Evolutionary conservation across 2,329 filamentous ascomycete species (phyloP).

Genomic region (Gaeumannomyces tritici): DNA sequence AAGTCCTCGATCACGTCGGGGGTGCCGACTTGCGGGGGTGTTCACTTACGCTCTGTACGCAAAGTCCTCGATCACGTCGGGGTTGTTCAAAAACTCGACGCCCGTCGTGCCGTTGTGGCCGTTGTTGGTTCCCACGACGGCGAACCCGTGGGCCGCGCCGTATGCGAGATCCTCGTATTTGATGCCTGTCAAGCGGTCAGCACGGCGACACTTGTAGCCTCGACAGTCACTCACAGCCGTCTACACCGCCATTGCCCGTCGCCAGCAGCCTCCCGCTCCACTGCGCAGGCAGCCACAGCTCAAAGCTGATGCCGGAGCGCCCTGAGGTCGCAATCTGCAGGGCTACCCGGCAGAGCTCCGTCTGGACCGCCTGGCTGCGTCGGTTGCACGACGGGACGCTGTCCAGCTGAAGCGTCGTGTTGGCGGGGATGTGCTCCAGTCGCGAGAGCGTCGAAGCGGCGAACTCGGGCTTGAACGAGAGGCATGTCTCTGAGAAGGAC

Average conservation of each 20-base stretch:
- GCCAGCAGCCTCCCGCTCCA: slow-evolving; percentile 36
- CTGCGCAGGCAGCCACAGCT: slow-evolving; percentile 35
- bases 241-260: slow-evolving; percentile 38
- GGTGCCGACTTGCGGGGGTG: slow-evolving; percentile 13
- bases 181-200: slow-evolving; percentile 19
- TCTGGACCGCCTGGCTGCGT: slow-evolving; percentile 2
- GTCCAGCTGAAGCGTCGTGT: slow-evolving; percentile 3
- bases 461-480: slow-evolving; percentile 3
- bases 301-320: slow-evolving; percentile 32
- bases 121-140: slow-evolving; percentile 38
- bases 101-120: slow-evolving; percentile 35
- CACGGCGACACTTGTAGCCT: too few relatives aligned
- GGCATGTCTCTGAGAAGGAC: neutral
- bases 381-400: slow-evolving; percentile 7
- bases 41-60: slow-evolving; percentile 18
- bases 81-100: slow-evolving; percentile 21
- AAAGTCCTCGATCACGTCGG: slow-evolving; percentile 26
- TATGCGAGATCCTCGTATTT: slow-evolving; percentile 37
- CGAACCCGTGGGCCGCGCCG: slow-evolving; percentile 30
- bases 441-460: neutral
- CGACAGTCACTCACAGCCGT: slow-evolving; percentile 25
- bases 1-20: slow-evolving; percentile 26
- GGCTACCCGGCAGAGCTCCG: slow-evolving; percentile 17
- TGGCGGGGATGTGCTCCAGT: slow-evolving; percentile 1
- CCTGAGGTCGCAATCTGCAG: slow-evolving; percentile 19